phyloP scores from a whole-genome alignment of 2,329 filamentous ascomycete species.

The Fusarium sp. region DNA sequence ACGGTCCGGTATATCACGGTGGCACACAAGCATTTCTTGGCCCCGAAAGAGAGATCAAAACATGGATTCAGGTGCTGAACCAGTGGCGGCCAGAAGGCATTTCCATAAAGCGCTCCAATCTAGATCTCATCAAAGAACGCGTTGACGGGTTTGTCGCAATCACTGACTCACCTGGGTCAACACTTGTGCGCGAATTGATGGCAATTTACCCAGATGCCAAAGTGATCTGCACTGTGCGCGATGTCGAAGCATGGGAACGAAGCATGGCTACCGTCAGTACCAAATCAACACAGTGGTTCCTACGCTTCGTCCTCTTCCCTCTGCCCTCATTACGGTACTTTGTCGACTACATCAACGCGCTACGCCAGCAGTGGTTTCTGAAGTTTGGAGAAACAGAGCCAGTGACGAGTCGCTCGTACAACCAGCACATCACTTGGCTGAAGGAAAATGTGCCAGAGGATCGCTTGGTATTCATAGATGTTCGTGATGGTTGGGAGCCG shows the following conservation, averaged over 20 bases:
- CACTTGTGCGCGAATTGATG: background rate
- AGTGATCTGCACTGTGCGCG: background rate
- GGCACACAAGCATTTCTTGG: background rate
- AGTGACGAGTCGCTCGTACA: background rate
- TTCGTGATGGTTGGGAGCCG: background rate
- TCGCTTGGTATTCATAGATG: background rate
- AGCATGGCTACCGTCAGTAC: background rate
- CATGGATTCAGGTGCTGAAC: background rate
- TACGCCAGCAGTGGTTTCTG: background rate
- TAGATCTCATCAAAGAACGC: background rate
- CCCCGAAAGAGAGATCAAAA: rapidly evolving
- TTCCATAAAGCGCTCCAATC: background rate
- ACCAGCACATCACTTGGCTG: background rate
- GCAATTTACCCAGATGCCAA: background rate
- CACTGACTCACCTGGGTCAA: background rate
- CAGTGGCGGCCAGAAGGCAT: background rate
- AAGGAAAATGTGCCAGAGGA: background rate
- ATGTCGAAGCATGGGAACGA: background rate
- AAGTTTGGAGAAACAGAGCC: background rate
- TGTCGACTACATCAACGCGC: background rate
- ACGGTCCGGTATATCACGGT: background rate
- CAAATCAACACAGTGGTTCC: background rate
- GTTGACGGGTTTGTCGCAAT: background rate
- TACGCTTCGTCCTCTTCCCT: background rate
- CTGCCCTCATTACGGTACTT: background rate